Conservation (phyloP, 2,329 filamentous ascomycete species). For the Arthroderma sp. region DNA sequence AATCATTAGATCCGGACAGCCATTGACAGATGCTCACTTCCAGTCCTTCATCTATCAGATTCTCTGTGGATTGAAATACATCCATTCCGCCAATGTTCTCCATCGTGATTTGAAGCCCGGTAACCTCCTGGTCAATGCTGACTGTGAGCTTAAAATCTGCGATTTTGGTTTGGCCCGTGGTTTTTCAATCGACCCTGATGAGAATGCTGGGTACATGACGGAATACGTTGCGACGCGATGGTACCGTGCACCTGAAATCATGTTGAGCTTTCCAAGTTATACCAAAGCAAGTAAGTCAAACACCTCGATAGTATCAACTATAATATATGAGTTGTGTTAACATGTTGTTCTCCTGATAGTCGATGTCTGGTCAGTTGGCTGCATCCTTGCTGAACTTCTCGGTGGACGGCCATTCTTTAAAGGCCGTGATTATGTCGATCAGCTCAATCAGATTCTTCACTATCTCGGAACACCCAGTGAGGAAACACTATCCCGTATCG, state of each 20-base stretch:
- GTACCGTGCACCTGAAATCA: conserved; percentile 98
- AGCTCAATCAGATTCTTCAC: conserved; percentile 97
- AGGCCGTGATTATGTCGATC: conserved; percentile 96
- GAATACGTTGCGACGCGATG: conserved; percentile 97
- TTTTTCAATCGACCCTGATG: conserved; percentile 92
- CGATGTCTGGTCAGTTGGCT: conserved; percentile 98
- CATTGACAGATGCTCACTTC: conserved; percentile 95
- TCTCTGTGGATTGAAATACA: conserved; percentile 95
- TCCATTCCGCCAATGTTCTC: conserved; percentile 94
- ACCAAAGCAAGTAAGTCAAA: conserved; percentile 90
- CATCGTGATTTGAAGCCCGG: conserved; percentile 96
- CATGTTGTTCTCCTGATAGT: conserved; percentile 40
- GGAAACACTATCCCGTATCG: conserved; percentile 84
- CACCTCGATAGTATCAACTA: neutral
- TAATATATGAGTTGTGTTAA: neutral
- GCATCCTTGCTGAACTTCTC: conserved; percentile 89
- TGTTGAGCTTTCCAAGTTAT: conserved; percentile 99
- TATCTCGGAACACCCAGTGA: conserved; percentile 95
- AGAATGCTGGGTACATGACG: conserved; percentile 99
- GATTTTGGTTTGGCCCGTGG: conserved; percentile 94
- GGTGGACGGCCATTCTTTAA: conserved; percentile 98
- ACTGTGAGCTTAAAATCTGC: conserved; percentile 98
- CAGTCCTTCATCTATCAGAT: conserved; percentile 99
- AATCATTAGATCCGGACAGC: conserved; percentile 94
- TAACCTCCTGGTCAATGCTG: conserved; percentile 93